Percentiles rank a stretch among this genome's conserved stretches.
Conservation (phyloP, 495 filamentous ascomycete species). For the Penicillium simplicissimum region DNA sequence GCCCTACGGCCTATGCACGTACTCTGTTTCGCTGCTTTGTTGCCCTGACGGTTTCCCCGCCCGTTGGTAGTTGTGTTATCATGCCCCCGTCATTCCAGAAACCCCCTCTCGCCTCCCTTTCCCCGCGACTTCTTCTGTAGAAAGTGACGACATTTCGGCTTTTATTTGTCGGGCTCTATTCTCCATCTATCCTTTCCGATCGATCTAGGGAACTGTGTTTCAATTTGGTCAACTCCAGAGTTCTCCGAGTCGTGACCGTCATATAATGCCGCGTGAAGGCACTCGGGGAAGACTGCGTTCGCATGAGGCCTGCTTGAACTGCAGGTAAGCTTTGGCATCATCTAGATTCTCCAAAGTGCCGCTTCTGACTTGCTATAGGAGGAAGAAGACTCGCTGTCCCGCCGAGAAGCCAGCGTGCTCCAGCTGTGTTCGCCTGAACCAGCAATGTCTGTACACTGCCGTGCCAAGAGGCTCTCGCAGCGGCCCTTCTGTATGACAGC, state of each 20-base stretch:
- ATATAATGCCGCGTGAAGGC: conserved; percentile 38
- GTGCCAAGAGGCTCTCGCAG: conserved; percentile 28
- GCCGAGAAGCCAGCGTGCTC: conserved; percentile 50
- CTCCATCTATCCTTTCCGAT: conserved; percentile 1
- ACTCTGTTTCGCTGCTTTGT: not conserved
- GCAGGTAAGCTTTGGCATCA: conserved; percentile 30
- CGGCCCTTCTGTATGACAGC: conserved; percentile 36
- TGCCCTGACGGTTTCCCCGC: conserved; percentile 4
- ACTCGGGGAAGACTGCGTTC: conserved; percentile 45
- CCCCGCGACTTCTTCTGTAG: not conserved
- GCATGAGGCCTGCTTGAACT: conserved; percentile 49
- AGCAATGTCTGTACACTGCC: conserved; percentile 43
- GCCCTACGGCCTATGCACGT: not conserved
- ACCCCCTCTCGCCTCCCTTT: conserved; percentile 8
- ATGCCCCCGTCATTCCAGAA: conserved; percentile 10
- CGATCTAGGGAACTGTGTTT: not conserved
- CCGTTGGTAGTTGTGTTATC: not conserved
- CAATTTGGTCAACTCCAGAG: not conserved
- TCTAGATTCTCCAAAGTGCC: not conserved
- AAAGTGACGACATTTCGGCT: not conserved
- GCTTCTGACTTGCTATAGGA: conserved; percentile 25
- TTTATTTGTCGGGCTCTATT: not conserved
- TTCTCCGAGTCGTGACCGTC: conserved; percentile 1
- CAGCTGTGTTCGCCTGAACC: conserved; percentile 45
- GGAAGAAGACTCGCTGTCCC: conserved; percentile 51